Percentiles rank a stretch among this genome's conserved stretches.
phyloP scores from a whole-genome alignment of 176 grass and related monocot genomes.

The Juncus effusus region DNA sequence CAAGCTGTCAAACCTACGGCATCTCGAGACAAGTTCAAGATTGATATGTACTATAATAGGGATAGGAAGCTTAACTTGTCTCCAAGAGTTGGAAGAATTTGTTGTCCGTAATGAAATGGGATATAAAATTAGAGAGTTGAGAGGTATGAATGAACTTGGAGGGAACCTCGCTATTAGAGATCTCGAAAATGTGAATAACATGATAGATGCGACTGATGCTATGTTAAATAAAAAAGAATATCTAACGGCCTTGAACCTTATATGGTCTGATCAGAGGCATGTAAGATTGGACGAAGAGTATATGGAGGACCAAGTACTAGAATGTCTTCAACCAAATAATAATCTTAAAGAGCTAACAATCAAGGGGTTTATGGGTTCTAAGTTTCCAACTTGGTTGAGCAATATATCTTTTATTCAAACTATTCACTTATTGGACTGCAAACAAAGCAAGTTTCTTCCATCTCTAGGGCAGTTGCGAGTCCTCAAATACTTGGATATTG shows the following conservation, averaged over 20 bases:
- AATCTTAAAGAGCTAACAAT: slow-evolving; percentile 52
- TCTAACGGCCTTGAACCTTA: slow-evolving; percentile 43
- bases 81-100: slow-evolving; percentile 68
- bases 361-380: slow-evolving; percentile 44
- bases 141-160: slow-evolving; percentile 39
- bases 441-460: slow-evolving; percentile 43
- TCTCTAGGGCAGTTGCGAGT: slow-evolving; percentile 52
- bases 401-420: slow-evolving; percentile 50
- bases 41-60: slow-evolving; percentile 37
- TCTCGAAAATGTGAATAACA: slow-evolving; percentile 45
- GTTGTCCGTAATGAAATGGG: slow-evolving; percentile 40
- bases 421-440: slow-evolving; percentile 56
- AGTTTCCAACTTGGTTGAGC: slow-evolving; percentile 58
- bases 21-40: slow-evolving; percentile 46
- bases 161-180: slow-evolving; percentile 44
- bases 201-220: slow-evolving; percentile 44
- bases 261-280: slow-evolving; percentile 41
- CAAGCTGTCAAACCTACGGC: slow-evolving; percentile 51
- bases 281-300: slow-evolving; percentile 24
- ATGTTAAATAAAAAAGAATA: slow-evolving; percentile 40
- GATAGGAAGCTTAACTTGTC: slow-evolving; percentile 51
- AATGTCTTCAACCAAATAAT: slow-evolving; percentile 44
- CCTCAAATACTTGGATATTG: slow-evolving; percentile 50
- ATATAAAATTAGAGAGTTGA: slow-evolving; percentile 58
- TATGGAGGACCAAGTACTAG: slow-evolving; percentile 36